Evolutionary conservation across 352 stramenopile species (phyloP), one percentile per base, ranked within the genome.

Genomic region (Phytopythium oedochilum): DNA sequence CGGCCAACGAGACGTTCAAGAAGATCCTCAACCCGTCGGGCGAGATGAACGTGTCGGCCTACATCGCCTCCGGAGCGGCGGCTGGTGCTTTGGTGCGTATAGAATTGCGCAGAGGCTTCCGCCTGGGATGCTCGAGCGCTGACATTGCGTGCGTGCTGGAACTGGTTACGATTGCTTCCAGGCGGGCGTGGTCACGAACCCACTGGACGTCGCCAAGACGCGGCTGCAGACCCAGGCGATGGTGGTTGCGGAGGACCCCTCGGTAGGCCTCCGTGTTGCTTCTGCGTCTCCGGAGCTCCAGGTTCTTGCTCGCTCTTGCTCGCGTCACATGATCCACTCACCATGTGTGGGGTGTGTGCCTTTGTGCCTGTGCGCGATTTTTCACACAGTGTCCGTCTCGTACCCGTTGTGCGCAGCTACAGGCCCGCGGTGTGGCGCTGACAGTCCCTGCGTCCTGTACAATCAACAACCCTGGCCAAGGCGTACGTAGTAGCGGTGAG

Each of bases 201-300:
- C 97, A 22, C 75, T 99, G 57, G 97, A 99, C 83, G 93, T 99
- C 31, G 90, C 98, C 49, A 99, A 99, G 77, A 99, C 97, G 18
- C 75, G 89, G 46, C 75, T 99, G 63, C 96, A 99, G 73, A 99
- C 95, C 23, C 96, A 99, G 61, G 75, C 80, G 45, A 74, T 90
- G 68, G 57, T 88, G 55, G 36, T 88, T 10, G 57, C 75, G 53
- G 75, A 87, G 59, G 72, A 86, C 61, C 43, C 67, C 50, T 76
- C 67, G 73, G 81, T 91, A 80, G 58, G 73, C 63, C 61, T 32
- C 25, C 64, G 70, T 49, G 50, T 52, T 52, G 35, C 55, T 39
- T 69, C 71, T 31, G 50, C 50, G 59, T 53, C 63, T 63, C 58
- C 67, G 53, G 68, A 78, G 57, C 64, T 85, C 57, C 72, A 86